A percentile compares a stretch with the other conserved stretches of the same genome.
Evolutionary conservation across 2,329 filamentous ascomycete genomes (phyloP).

Genomic region (Trichoderma sp.): DNA sequence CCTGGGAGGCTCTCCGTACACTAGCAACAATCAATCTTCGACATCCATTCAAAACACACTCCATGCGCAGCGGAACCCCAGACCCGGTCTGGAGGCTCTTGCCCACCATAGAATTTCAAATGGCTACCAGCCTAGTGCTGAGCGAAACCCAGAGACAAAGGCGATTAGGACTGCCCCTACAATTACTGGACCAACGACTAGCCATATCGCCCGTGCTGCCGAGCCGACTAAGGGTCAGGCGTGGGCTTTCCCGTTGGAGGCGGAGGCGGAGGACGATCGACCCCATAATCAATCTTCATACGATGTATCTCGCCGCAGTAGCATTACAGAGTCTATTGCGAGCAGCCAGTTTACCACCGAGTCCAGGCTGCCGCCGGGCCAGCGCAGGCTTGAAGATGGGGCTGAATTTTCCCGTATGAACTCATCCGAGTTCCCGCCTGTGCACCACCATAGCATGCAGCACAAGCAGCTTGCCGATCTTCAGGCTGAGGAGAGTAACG

Average conservation of each 20-base stretch:
- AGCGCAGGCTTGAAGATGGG: constrained; percentile 70
- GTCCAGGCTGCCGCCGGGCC: constrained; percentile 71
- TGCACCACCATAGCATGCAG: constrained; percentile 77
- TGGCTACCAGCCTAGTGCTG: constrained; percentile 64
- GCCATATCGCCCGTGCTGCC: constrained; percentile 69
- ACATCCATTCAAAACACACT: constrained; percentile 73
- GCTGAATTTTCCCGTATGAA: constrained; percentile 55
- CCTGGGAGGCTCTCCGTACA: constrained; percentile 69
- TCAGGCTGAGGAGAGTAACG: constrained; percentile 59
- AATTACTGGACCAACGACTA: constrained; percentile 71
- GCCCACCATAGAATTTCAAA: constrained; percentile 66
- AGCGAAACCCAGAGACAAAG: constrained; percentile 60
- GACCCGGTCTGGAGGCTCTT: constrained; percentile 55
- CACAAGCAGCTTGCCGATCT: constrained; percentile 72
- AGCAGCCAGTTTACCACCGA: constrained; percentile 80
- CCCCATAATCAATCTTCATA: constrained; percentile 46
- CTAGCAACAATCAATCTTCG: constrained; percentile 76
- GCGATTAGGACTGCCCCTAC: constrained; percentile 70
- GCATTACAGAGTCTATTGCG: constrained; percentile 75
- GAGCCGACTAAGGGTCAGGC: constrained; percentile 82
- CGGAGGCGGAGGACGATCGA: constrained; percentile 59
- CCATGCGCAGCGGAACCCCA: constrained; percentile 67
- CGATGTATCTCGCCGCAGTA: constrained; percentile 72
- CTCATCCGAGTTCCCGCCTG: constrained; percentile 59
- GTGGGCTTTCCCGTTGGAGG: constrained; percentile 70